Conservation (phyloP, 371 early-diverging fungal species). For the Sporodiniella umbellata region DNA sequence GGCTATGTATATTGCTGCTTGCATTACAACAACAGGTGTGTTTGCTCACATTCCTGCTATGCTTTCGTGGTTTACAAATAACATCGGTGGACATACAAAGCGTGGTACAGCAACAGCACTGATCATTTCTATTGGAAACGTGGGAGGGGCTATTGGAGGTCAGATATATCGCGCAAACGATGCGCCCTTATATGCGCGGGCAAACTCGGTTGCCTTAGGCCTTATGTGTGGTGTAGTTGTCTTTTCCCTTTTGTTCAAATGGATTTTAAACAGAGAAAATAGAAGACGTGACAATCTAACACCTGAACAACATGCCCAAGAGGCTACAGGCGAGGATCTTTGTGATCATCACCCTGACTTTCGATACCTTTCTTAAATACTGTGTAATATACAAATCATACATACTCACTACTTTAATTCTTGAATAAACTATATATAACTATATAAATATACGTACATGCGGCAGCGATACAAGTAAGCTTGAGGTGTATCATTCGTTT, state of each 20-base stretch:
- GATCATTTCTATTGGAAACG: conserved; percentile 61
- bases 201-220: conserved; percentile 38
- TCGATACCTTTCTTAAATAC: conserved; percentile 48
- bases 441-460: no score
- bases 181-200: conserved; percentile 52
- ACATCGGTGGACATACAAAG: conserved; percentile 65
- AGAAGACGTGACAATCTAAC: conserved; percentile 52
- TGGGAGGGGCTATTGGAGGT: conserved; percentile 63
- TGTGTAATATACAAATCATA: background rate
- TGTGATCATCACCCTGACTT: conserved; percentile 61
- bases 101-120: conserved; percentile 59
- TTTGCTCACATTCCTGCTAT: conserved; percentile 56
- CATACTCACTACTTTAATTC: background rate
- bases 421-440: no score
- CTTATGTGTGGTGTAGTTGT: conserved; percentile 41
- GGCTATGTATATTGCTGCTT: conserved; percentile 50
- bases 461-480: no score
- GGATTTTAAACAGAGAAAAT: conserved; percentile 43
- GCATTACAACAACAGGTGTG: conserved; percentile 54
- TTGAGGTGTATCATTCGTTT: no score
- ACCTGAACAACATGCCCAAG: conserved; percentile 47
- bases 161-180: conserved; percentile 60
- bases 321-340: conserved; percentile 43
- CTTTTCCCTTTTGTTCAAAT: conserved; percentile 42
- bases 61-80: conserved; percentile 62